Base-by-base conservation (phyloP, 225 moss, liverwort and hornwort genomes). In the Sphagnum contortum region DNA sequence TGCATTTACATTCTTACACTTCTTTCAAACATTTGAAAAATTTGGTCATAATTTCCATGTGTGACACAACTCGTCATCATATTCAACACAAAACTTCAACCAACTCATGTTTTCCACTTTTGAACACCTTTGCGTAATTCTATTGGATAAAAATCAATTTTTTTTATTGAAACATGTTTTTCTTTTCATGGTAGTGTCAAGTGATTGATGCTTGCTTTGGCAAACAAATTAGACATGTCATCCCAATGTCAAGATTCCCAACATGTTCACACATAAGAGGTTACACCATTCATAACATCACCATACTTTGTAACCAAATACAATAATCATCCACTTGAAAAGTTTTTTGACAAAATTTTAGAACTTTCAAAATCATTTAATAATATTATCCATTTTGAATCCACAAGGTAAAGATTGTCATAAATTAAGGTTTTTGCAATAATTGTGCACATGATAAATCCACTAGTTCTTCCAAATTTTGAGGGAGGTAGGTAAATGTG, bases 161-260 rank as follows among this genome's bases (percentile, higher is more conserved):
- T 68, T 77, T 70, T 62, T 73, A 71, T 46, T 68, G 45, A 55
- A 68, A 61, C 53, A 72, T 52, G 61, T 49, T 57, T 64, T 80
- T 71, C 49, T 85, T 80, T 11, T 72, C 73, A 46, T 70, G 63
- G 56, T 71, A n/a, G n/a, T n/a, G n/a, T n/a, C n/a, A n/a, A 75
- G 60, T 82, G 68, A 54, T 79, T 54, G 67, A 88, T 66, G 2
- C 81, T 68, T 51, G 88, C 90, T 3, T 85, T 84, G 12, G 90
- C 86, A 60, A 96, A 67, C 55, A 92, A 4, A 1, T 45, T 74
- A 62, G 92, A 80, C 78, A 96, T 68, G 50, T 57, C 51, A 75
- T 96, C 96, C 96, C 96, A 96, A 72, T 96, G 96, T 44, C 96
- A 87, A 74, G 92, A 96, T 64, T 96, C 96, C 96, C 96, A 96